phyloP scores from a whole-genome alignment of 2,329 filamentous ascomycete genomes.

The Rhynchosporium agropyri region DNA sequence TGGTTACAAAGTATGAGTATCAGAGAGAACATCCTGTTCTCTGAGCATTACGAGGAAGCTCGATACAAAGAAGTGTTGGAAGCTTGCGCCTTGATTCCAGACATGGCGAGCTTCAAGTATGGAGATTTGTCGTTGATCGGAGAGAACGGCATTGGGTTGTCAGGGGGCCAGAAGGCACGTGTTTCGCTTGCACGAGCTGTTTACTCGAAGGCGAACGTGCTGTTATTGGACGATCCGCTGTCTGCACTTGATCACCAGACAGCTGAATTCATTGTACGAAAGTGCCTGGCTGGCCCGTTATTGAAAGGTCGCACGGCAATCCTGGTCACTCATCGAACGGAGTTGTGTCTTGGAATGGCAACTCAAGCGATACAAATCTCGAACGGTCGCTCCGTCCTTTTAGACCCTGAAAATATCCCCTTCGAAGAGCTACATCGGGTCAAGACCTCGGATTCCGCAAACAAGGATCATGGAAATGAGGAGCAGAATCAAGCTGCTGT shows the following conservation, averaged over 20 bases:
- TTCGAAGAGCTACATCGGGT: slow-evolving; percentile 36
- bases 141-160: slow-evolving; percentile 63
- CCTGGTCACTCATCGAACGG: slow-evolving; percentile 66
- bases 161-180: slow-evolving; percentile 62
- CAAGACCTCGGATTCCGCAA: slow-evolving; percentile 29
- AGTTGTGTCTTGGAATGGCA: slow-evolving; percentile 73
- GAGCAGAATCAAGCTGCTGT: slow-evolving; percentile 48
- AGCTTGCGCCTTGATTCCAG: slow-evolving; percentile 62
- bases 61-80: slow-evolving; percentile 71
- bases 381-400: slow-evolving; percentile 52
- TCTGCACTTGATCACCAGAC: slow-evolving; percentile 66
- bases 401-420: slow-evolving; percentile 34
- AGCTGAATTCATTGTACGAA: slow-evolving; percentile 61
- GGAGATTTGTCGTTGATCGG: slow-evolving; percentile 65
- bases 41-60: slow-evolving; percentile 66
- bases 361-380: slow-evolving; percentile 72
- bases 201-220: slow-evolving; percentile 56
- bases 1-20: slow-evolving; percentile 74
- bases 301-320: slow-evolving; percentile 56
- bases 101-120: slow-evolving; percentile 64
- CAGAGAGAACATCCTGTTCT: slow-evolving; percentile 68
- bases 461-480: slow-evolving; percentile 36
- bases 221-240: slow-evolving; percentile 62
- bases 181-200: slow-evolving; percentile 63
- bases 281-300: slow-evolving; percentile 58